Evolutionary conservation across 768 basidiomycete species (phyloP).

Genomic region (Boletus eberwhitei): DNA sequence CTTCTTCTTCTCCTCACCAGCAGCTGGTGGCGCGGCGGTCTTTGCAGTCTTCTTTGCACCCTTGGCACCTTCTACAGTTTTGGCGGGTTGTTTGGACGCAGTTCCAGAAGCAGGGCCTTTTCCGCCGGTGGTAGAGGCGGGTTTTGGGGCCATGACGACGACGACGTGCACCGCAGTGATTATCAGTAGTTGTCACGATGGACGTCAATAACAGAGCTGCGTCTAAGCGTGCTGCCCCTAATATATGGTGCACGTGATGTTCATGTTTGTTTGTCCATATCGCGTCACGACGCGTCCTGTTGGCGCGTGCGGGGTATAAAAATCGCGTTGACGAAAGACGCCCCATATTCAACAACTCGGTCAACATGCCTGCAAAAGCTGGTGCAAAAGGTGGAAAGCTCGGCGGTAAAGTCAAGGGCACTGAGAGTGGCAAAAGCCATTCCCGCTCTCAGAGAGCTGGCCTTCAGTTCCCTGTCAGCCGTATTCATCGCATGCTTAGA

Average conservation of each 20-base stretch:
- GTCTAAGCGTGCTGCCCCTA: conserved; percentile 28
- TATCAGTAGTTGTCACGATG: conserved; percentile 8
- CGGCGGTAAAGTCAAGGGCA: conserved; percentile 53
- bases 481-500: conserved; percentile 88
- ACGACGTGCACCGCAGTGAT: neutral
- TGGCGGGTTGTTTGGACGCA: conserved; percentile 63
- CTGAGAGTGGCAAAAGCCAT: conserved; percentile 43
- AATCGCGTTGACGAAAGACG: neutral
- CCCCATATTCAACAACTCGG: neutral
- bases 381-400: conserved; percentile 31
- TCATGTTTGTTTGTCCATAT: conserved; percentile 28
- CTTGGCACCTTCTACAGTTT: conserved; percentile 53
- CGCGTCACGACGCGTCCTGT: conserved; percentile 42
- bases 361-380: conserved; percentile 30
- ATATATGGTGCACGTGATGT: conserved; percentile 33
- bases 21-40: conserved; percentile 49
- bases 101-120: conserved; percentile 62
- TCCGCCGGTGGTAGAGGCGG: conserved; percentile 64
- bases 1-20: conserved; percentile 83
- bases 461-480: conserved; percentile 85
- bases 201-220: conserved; percentile 12
- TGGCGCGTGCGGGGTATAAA: conserved; percentile 25
- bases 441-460: conserved; percentile 76
- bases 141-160: conserved; percentile 51
- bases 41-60: conserved; percentile 76